Base-by-base conservation (phyloP, 2,329 filamentous ascomycete genomes). In the Fusarium coffeatum region DNA sequence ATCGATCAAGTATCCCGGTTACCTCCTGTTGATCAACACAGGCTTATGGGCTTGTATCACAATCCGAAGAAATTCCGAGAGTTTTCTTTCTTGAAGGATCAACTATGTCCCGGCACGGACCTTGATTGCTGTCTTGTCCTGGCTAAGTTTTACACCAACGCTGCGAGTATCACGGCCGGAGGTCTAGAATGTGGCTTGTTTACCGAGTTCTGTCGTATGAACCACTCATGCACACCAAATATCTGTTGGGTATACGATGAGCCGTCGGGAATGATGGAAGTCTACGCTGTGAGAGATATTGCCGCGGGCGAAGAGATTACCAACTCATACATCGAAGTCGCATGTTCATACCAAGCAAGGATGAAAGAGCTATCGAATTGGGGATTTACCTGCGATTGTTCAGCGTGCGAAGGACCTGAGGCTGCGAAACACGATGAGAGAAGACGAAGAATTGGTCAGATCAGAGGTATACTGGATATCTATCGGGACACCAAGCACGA, bases 311-410 rank as follows among this genome's bases (percentile, higher is more conserved):
- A 66, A 10, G 63, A 66, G 13, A 50, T 66, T 1, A 66, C 49
- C 55, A 66, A 66, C 20, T 66, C 62, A 7, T 66, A 66, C 8
- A 61, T 62, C 2, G 62, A 66, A 37, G 62, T 66, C 7, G 62
- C 48, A 1, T 46, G 40, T 3, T 50, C 62, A 0, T 4, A 27
- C 0, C 48, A 42, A 1, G 22, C 25, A 1, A 55, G 63, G 11
- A 25, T 28, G 6, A 66, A 34, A 11, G 62, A 66, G 6, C 9
- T 66, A 2, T 66, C 63, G 0, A 66, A 66, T 3, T 66, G 63
- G 63, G 63, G 63, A 1, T 66, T 66, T 5, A 1, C 7, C 1
- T 66, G 63, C 3, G 25, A 7, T 3, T 66, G 62, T 9, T 0
- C 37, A 1, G 63, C 63, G 0, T 66, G 63, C 11, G 27, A 30